These are phyloP conservation scores for Quercus glauca DNA, from an alignment of 306 rosid species.

Conservation along the genomic window DNA sequence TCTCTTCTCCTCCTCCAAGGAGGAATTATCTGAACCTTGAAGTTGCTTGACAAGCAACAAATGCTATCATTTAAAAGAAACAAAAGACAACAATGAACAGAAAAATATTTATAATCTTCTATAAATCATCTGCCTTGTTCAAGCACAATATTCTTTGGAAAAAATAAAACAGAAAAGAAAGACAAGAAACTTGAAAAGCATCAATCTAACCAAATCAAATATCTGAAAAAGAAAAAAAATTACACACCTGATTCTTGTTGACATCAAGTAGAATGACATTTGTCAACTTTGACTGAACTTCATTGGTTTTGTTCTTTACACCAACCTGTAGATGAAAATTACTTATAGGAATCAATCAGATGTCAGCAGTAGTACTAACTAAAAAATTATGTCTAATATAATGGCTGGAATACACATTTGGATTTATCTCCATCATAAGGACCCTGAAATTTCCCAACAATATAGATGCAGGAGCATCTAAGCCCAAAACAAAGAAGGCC, in stretches of 20 bases:
- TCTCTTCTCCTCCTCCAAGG: background rate
- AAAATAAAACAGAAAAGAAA: background rate
- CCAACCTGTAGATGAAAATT: slow-evolving; percentile 64
- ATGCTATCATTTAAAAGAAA: background rate
- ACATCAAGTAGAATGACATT: slow-evolving; percentile 69
- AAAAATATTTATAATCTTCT: background rate
- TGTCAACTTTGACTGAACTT: slow-evolving; percentile 77
- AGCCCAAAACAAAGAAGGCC: no score
- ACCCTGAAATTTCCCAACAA: background rate
- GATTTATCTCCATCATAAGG: background rate
- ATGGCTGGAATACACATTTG: slow-evolving; percentile 13
- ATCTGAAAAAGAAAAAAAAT: slow-evolving; percentile 1
- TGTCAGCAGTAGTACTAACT: slow-evolving; percentile 11
- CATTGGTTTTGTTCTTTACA: slow-evolving; percentile 73
- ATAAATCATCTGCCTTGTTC: background rate
- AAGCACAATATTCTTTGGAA: background rate
- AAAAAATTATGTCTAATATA: slow-evolving; percentile 9
- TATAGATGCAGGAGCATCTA: no score
- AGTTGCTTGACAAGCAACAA: background rate
- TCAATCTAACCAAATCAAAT: slow-evolving; percentile 5
- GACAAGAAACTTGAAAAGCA: background rate
- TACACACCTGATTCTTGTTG: slow-evolving; percentile 81
- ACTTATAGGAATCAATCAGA: slow-evolving; percentile 17
- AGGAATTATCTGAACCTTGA: background rate
- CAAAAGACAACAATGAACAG: background rate